Evolutionary conservation across 2,329 filamentous ascomycete genomes (phyloP).

Genomic region (Colletotrichum acutatum): DNA sequence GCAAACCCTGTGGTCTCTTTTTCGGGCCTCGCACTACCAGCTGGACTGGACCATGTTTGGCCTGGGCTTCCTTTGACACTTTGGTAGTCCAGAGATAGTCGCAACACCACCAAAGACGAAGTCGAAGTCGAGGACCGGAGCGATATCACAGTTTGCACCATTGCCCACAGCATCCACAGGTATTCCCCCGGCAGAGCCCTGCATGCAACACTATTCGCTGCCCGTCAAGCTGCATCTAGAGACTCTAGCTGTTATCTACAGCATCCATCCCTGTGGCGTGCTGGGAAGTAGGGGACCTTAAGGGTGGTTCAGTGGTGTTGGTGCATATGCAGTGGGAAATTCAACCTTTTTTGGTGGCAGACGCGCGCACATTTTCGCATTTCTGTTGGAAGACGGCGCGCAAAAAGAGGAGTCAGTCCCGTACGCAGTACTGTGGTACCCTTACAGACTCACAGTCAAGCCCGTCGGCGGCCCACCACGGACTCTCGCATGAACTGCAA

Average conservation of each 20-base stretch:
- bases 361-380: not conserved
- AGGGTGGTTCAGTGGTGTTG: not conserved
- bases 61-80: slow-evolving; percentile 28
- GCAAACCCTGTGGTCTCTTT: slow-evolving; percentile 4
- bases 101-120: not conserved
- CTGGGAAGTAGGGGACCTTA: not conserved
- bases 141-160: slow-evolving; percentile 19
- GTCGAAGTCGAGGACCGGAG: not conserved
- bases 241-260: slow-evolving; percentile 19
- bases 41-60: slow-evolving; percentile 6
- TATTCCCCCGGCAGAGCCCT: slow-evolving; percentile 19
- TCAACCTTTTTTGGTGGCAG: not conserved
- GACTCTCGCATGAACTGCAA: slow-evolving; percentile 35
- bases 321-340: not conserved
- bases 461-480: slow-evolving; percentile 9
- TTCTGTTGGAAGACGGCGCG: not conserved
- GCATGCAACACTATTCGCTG: slow-evolving; percentile 21
- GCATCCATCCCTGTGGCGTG: slow-evolving; percentile 13
- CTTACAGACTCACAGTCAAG: not conserved
- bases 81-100: slow-evolving; percentile 22
- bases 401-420: slow-evolving; percentile 12
- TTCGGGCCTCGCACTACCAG: slow-evolving; percentile 3
- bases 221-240: slow-evolving; percentile 20
- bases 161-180: slow-evolving; percentile 13
- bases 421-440: not conserved